These are phyloP conservation scores for Vinca minor DNA, from an alignment of 257 asterid genomes.

Conservation along the genomic window DNA sequence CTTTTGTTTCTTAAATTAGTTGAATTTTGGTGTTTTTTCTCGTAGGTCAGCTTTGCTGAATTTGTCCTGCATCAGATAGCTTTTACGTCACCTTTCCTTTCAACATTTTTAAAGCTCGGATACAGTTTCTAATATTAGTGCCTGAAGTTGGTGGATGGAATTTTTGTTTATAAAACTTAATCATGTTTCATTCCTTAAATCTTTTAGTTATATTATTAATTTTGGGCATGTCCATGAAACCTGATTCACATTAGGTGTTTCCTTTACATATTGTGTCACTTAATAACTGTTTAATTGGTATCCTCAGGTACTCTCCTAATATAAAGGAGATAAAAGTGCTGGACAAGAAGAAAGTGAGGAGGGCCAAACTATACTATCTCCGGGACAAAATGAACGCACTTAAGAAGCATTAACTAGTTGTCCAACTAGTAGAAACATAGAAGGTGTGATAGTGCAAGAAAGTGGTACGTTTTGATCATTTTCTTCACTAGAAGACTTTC, in stretches of 20 bases:
- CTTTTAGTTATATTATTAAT: neutral
- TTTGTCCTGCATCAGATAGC: no score
- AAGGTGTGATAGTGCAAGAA: neutral
- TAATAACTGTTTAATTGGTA: constrained; percentile 22
- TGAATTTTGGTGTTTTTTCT: no score
- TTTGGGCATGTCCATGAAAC: neutral
- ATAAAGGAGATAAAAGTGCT: constrained; percentile 85
- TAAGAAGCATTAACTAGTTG: constrained; percentile 41
- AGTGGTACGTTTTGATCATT: neutral
- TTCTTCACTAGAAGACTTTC: neutral
- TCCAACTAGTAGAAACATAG: constrained; percentile 5
- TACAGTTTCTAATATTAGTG: neutral
- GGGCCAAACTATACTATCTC: constrained; percentile 96
- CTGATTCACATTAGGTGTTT: neutral
- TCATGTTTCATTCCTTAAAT: neutral
- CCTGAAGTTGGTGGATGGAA: neutral
- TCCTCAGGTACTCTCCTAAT: constrained; percentile 87
- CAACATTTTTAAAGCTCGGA: neutral
- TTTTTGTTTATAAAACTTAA: neutral
- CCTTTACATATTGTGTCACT: neutral
- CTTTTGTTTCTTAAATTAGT: no score
- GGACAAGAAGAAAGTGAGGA: constrained; percentile 91
- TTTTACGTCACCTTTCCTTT: no score
- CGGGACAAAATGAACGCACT: constrained; percentile 87
- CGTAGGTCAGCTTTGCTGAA: no score